Percentiles rank a stretch among this genome's conserved stretches.
These are phyloP conservation scores for Heritiera fomes DNA, from an alignment of 345 rosid genomes.

Conservation along the genomic window DNA sequence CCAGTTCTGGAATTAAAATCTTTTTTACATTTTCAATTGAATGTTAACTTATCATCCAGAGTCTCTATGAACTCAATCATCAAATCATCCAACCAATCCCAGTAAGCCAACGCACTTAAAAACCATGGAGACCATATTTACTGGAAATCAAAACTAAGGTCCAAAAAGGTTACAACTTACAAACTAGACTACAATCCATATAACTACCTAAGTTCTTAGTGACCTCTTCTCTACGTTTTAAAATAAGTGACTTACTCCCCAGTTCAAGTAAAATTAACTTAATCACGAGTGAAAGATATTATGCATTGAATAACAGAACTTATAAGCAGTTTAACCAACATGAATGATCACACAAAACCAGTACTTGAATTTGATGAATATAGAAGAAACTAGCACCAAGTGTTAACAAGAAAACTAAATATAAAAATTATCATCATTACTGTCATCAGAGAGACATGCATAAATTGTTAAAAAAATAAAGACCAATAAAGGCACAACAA, in stretches of 20 bases:
- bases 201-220: background rate
- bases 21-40: background rate
- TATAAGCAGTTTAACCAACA: constrained; percentile 8
- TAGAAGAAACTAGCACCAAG: background rate
- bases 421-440: constrained; percentile 1
- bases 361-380: background rate
- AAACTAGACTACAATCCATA: background rate
- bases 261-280: constrained; percentile 1
- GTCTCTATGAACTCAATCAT: background rate
- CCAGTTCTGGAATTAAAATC: background rate
- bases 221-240: background rate
- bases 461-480: constrained; percentile 11
- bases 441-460: constrained; percentile 1
- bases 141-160: background rate
- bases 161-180: background rate
- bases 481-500: constrained; percentile 16
- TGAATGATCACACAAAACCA: background rate
- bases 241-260: background rate
- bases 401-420: constrained; percentile 13
- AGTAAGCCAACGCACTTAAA: constrained; percentile 4
- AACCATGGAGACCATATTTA: background rate
- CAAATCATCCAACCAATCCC: constrained; percentile 1
- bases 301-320: background rate
- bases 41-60: background rate
- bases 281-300: background rate